Conservation (phyloP, 2,329 filamentous ascomycete genomes). For the Stagonosporopsis rhizophila region DNA sequence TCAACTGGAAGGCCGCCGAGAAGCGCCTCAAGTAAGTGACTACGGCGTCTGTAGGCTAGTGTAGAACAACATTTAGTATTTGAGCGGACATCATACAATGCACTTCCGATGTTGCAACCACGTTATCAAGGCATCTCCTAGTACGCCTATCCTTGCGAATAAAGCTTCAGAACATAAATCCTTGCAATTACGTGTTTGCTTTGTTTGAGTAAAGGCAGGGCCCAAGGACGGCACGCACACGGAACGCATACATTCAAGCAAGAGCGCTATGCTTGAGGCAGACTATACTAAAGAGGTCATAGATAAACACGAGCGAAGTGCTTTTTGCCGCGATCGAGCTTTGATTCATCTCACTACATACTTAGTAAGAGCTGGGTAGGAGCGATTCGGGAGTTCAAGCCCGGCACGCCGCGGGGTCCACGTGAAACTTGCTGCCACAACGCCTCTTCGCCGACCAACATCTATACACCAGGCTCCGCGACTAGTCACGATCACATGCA, state of each 20-base stretch:
- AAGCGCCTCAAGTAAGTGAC: slow-evolving; percentile 68
- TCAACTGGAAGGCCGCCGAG: slow-evolving; percentile 93
- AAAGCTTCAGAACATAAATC: not conserved
- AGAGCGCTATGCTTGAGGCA: no score
- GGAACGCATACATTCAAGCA: no score
- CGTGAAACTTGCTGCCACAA: not conserved
- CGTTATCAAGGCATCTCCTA: not conserved
- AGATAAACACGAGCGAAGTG: not conserved
- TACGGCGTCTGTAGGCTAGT: not conserved
- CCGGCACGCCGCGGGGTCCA: not conserved
- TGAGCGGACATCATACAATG: not conserved
- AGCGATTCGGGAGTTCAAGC: not conserved
- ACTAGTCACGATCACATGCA: not conserved
- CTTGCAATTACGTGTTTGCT: no score
- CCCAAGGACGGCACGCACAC: not conserved
- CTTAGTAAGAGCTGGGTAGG: not conserved
- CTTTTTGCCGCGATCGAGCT: not conserved
- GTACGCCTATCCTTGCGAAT: not conserved
- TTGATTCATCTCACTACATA: not conserved
- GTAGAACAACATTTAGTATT: not conserved
- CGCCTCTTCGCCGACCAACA: not conserved
- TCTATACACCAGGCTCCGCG: not conserved
- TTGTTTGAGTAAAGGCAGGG: no score
- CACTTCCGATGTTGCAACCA: not conserved
- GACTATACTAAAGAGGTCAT: no score